Conservation (phyloP, 2,329 filamentous ascomycete species). For the Gnomoniopsis sp. region DNA sequence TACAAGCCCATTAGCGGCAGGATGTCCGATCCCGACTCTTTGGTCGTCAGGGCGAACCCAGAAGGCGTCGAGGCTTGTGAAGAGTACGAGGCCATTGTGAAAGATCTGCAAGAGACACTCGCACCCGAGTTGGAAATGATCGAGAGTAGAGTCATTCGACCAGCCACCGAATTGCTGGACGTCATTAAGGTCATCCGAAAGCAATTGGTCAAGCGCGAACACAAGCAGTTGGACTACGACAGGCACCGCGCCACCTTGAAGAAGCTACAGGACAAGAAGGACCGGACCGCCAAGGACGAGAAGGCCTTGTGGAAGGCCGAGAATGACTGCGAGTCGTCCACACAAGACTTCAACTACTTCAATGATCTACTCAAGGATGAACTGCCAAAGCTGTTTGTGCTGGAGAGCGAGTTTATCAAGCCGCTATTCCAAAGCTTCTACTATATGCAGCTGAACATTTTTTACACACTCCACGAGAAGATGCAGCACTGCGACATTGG, state of each 20-base stretch:
- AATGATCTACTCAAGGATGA: constrained; percentile 97
- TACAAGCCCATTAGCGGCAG: constrained; percentile 98
- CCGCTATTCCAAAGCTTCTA: constrained; percentile 99
- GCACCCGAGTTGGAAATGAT: constrained; percentile 97
- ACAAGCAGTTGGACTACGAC: constrained; percentile 97
- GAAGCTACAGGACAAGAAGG: constrained; percentile 97
- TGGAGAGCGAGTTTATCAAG: constrained; percentile 93
- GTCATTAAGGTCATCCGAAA: constrained; percentile 96
- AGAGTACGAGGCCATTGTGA: constrained; percentile 89
- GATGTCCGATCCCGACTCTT: constrained; percentile 85
- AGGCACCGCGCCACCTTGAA: constrained; percentile 79
- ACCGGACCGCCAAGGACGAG: constrained; percentile 93
- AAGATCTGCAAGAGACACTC: constrained; percentile 83
- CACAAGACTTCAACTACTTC: constrained; percentile 96
- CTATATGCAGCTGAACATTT: constrained; percentile 99
- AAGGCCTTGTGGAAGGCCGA: constrained; percentile 97
- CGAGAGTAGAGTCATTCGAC: constrained; percentile 82
- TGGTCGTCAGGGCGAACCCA: constrained; percentile 78
- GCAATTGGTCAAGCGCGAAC: constrained; percentile 81
- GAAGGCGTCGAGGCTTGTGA: constrained; percentile 95
- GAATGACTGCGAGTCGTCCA: constrained; percentile 83
- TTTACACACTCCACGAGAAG: constrained; percentile 95
- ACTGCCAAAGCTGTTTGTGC: constrained; percentile 81
- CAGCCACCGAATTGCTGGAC: constrained; percentile 88
- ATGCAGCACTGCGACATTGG: constrained; percentile 98